phyloP scores from a whole-genome alignment of 2,329 filamentous ascomycete species.

The Clarireedia hainanense region DNA sequence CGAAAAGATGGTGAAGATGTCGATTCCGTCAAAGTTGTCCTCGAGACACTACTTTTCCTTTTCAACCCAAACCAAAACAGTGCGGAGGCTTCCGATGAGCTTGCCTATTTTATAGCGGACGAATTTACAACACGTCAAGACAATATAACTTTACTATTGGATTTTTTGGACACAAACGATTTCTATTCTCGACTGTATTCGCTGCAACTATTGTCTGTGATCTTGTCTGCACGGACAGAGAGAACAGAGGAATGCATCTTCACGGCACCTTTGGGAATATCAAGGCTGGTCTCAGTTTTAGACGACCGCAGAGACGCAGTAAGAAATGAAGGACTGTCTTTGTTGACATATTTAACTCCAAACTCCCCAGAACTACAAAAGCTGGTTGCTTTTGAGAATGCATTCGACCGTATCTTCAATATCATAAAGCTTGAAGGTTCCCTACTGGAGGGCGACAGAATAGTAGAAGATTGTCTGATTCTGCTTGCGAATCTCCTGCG shows the following conservation, averaged over 20 bases:
- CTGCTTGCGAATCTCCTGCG: slow-evolving; percentile 82
- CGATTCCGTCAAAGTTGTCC: slow-evolving; percentile 88
- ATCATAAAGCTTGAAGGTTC: slow-evolving; percentile 79
- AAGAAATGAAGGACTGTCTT: slow-evolving; percentile 77
- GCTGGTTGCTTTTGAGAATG: slow-evolving; percentile 89
- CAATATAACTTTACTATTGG: slow-evolving; percentile 84
- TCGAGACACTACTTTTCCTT: slow-evolving; percentile 92
- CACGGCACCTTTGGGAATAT: slow-evolving; percentile 79
- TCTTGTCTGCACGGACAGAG: slow-evolving; percentile 77
- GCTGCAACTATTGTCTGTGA: slow-evolving; percentile 79
- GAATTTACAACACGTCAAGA: slow-evolving; percentile 98
- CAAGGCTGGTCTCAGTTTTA: slow-evolving; percentile 73
- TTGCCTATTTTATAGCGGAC: slow-evolving; percentile 91
- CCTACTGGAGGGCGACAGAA: slow-evolving; percentile 71
- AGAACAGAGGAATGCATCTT: slow-evolving; percentile 92
- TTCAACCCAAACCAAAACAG: slow-evolving; percentile 67
- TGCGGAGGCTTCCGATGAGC: slow-evolving; percentile 91
- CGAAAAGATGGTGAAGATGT: slow-evolving; percentile 88
- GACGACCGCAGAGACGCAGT: slow-evolving; percentile 83
- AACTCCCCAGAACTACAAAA: slow-evolving; percentile 87
- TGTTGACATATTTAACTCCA: slow-evolving; percentile 82
- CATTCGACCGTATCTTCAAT: slow-evolving; percentile 78
- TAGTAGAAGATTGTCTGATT: slow-evolving; percentile 88
- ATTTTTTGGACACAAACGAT: slow-evolving; percentile 78
- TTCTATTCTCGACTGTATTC: slow-evolving; percentile 91